Evolutionary conservation across 2,329 filamentous ascomycete genomes (phyloP), one percentile per base, ranked within the genome.

Genomic region (Stylonectria norvegica): DNA sequence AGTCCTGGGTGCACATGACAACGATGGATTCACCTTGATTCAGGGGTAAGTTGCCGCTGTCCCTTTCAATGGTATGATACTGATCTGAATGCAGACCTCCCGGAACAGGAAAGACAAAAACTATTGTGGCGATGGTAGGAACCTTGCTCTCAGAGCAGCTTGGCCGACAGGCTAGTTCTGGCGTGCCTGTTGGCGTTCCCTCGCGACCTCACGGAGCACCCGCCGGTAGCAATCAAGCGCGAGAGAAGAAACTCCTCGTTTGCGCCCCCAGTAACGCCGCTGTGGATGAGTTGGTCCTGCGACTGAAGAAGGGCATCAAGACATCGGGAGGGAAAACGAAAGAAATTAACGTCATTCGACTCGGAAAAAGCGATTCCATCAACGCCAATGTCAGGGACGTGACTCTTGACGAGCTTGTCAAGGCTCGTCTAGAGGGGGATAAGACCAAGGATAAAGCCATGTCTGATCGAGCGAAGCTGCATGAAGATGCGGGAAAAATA

Each of bases 251-350:
- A 64, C 73, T 98, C 18, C 76, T 98, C 18, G 88, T 98, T 17
- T 98, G 93, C 59, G 93, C 93, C n/a, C 93, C 93, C 11, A 97
- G 90, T 73, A 98, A 98, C 64, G 93, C 93, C 5, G 93, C 93
- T 20, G 93, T 98, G 5, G 93, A 98, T 61, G 93, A 98, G 63
- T 64, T 98, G 47, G 93, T 98, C 14, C 82, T 96, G 63, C 85
- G 93, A 68, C 77, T 98, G 57, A 97, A 95, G 66, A 72, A 80
- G 38, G 93, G 93, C 4, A 77, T 98, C 37, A 91, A 83, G 58
- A 90, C 88, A 1, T 73, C 79, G 43, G 79, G 76, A 30, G 91
- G 93, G 2, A 75, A 81, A 19, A 71, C 73, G 10, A 83, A 86
- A 51, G 86, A 86, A 49, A 78, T 97, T 57, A 89, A 88, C 34